Evolutionary conservation across 2,329 filamentous ascomycete species (phyloP), one percentile per base, ranked within the genome.

Genomic region (Pseudogymnoascus pannorum): DNA sequence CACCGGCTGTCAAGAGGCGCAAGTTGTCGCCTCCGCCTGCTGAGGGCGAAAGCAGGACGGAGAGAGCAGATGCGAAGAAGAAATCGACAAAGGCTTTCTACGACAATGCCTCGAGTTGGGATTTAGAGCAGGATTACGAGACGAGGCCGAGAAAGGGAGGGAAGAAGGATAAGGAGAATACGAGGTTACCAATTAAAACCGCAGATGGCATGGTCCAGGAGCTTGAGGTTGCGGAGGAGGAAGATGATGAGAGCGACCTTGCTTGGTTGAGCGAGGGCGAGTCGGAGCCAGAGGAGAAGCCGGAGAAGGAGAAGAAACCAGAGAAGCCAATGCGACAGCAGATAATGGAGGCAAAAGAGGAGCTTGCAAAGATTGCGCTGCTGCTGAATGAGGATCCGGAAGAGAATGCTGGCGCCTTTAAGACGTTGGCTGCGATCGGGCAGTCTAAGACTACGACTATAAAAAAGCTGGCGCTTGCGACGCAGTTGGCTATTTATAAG

Each of bases 81-180:
- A 36, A 38, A 8, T 35, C 54, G 31, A 42, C 66, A 5, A 71
- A 68, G 60, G 63, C 64, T 4, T 92, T 92, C 73, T 83, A 90
- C 76, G 84, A 84, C 69, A 87, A 84, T 69, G 91, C 89, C 5
- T 81, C 89, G 63, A 87, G 86, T 75, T 97, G 93, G 92, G 86
- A 96, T 70, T 81, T 96, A 57, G 94, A 96, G 77, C 89, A 96
- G 72, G 88, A 91, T 73, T 97, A 97, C 78, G 92, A 96, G 74
- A 83, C 83, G 64, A 85, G 86, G 67, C 86, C 89, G 54, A 83
- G 90, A 68, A 94, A 94, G 73, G 76, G 81, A 35, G 87, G 85
- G 71, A 91, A 88, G 74, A 90, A 91, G 73, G 81, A 83, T 61
- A 70, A 72, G 54, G 89, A 92, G 71, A 87, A 78, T 71, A 91